phyloP scores from a whole-genome alignment of 2,329 filamentous ascomycete genomes.

The Acrocalymma vagum region DNA sequence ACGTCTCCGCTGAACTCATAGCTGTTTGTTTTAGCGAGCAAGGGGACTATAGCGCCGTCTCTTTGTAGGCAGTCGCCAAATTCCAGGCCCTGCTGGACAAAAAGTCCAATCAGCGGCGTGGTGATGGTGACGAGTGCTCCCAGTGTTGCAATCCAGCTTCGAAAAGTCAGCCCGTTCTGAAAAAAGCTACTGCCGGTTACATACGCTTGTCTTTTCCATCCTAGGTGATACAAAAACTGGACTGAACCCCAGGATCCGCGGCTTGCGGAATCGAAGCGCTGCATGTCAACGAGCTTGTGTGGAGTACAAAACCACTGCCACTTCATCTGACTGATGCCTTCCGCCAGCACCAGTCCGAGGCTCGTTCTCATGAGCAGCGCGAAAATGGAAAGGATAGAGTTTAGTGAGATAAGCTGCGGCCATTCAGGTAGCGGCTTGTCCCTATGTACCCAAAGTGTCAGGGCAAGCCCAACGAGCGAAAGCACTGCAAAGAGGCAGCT shows the following conservation, averaged over 20 bases:
- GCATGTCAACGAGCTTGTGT: conserved; percentile 10
- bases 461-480: conserved; percentile 10
- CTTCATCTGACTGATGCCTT: conserved; percentile 22
- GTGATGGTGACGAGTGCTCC: conserved; percentile 13
- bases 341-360: too few species aligned
- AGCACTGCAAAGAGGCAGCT: conserved; percentile 10
- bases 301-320: conserved; percentile 17
- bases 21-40: conserved; percentile 8
- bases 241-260: conserved; percentile 18
- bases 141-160: conserved; percentile 13
- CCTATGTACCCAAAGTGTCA: conserved; percentile 11
- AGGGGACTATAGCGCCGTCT: conserved; percentile 2
- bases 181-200: too few species aligned
- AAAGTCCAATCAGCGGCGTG: conserved; percentile 10
- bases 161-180: conserved; percentile 1
- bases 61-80: conserved; percentile 10
- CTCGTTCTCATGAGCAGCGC: conserved; percentile 13
- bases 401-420: conserved; percentile 16
- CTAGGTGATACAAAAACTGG: conserved; percentile 5
- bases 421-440: conserved; percentile 14
- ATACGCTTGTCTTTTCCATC: too few species aligned
- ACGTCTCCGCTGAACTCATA: conserved; percentile 1
- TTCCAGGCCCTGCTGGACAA: conserved; percentile 15
- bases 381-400: conserved; percentile 19
- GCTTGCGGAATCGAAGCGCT: conserved; percentile 17